Conservation (phyloP, 2,329 filamentous ascomycete species). For the Cercospora sojina region DNA sequence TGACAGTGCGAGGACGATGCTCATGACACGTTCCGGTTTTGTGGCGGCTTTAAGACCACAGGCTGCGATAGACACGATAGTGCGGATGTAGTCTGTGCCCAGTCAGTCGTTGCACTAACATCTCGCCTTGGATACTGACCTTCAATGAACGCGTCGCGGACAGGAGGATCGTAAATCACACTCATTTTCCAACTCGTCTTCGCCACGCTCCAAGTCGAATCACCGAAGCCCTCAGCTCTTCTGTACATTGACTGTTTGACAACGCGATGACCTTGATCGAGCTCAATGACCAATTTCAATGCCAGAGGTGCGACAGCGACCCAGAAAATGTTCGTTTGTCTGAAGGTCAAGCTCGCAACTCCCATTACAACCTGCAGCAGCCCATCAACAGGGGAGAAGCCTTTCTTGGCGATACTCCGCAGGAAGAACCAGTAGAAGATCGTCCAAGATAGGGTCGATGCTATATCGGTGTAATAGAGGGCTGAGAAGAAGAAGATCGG, state of each 20-base stretch:
- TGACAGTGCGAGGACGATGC: conserved; percentile 23
- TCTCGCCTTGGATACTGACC: conserved; percentile 39
- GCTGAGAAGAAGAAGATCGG: conserved; percentile 94
- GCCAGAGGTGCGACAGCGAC: conserved; percentile 73
- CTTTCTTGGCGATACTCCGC: conserved; percentile 34
- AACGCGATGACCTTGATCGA: conserved; percentile 53
- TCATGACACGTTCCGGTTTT: conserved; percentile 27
- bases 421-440: conserved; percentile 60
- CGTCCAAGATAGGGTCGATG: conserved; percentile 75
- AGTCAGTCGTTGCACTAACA: neutral
- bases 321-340: conserved; percentile 98
- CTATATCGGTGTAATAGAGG: conserved; percentile 90
- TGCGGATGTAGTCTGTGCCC: conserved; percentile 32
- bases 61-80: conserved; percentile 62
- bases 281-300: conserved; percentile 48
- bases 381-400: conserved; percentile 23
- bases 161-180: conserved; percentile 52
- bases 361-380: conserved; percentile 54
- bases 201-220: conserved; percentile 30
- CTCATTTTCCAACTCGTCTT: conserved; percentile 42
- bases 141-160: conserved; percentile 50
- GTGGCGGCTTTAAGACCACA: conserved; percentile 51
- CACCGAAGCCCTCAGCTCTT: conserved; percentile 34
- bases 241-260: conserved; percentile 36
- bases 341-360: conserved; percentile 67